A percentile compares a stretch with the other conserved stretches of the same genome.
Conservation (phyloP, 805 yeast genomes). For the Metschnikowia peoriensis region DNA sequence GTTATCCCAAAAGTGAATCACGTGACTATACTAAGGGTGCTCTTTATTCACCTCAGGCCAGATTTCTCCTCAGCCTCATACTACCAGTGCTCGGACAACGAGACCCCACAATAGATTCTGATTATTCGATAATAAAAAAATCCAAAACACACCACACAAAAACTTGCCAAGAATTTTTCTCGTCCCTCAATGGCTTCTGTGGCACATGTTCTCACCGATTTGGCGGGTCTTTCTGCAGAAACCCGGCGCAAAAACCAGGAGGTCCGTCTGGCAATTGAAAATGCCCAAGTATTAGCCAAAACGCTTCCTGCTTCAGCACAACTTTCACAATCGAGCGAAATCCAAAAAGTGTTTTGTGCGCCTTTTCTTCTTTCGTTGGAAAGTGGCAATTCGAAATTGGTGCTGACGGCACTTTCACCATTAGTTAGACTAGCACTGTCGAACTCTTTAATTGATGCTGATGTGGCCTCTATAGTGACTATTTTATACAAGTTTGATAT, state of each 20-base stretch:
- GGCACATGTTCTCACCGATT: slow-evolving; percentile 41
- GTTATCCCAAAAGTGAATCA: no score
- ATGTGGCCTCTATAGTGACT: slow-evolving; percentile 56
- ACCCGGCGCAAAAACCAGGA: slow-evolving; percentile 69
- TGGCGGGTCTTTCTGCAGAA: slow-evolving; percentile 60
- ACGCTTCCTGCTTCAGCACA: slow-evolving; percentile 3
- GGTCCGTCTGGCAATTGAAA: slow-evolving; percentile 48
- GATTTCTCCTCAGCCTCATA: no score
- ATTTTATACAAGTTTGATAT: slow-evolving; percentile 51
- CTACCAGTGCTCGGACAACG: no score
- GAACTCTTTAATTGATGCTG: slow-evolving; percentile 52
- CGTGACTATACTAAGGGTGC: no score
- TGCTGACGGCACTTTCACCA: slow-evolving; percentile 69
- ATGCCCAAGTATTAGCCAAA: slow-evolving; percentile 21
- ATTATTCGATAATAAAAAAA: no score
- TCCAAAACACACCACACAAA: neutral
- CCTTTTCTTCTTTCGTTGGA: slow-evolving; percentile 76
- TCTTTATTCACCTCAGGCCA: no score
- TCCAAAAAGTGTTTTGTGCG: slow-evolving; percentile 26
- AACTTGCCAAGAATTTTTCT: no score
- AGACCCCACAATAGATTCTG: no score
- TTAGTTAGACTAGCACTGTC: slow-evolving; percentile 58
- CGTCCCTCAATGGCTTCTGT: slow-evolving; percentile 13
- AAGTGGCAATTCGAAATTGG: slow-evolving; percentile 70
- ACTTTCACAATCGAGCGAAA: slow-evolving; percentile 41